These are phyloP conservation scores for Hibiscus syriacus DNA, from an alignment of 345 rosid species.

Conservation along the genomic window DNA sequence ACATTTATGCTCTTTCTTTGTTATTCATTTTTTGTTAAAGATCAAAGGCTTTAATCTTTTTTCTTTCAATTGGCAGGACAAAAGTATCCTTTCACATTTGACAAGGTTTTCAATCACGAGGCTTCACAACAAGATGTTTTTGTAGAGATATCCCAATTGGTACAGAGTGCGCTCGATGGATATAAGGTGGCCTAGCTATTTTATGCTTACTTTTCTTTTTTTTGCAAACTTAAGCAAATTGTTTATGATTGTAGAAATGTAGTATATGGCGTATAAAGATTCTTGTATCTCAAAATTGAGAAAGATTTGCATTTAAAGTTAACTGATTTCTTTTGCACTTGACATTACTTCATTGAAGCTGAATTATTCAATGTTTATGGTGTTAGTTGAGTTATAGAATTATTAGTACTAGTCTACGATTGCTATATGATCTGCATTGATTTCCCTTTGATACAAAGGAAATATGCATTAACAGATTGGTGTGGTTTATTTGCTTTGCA, in stretches of 20 bases:
- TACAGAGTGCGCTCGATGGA: constrained; percentile 96
- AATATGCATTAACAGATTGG: background rate
- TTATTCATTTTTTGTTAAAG: background rate
- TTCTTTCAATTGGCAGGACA: constrained; percentile 40
- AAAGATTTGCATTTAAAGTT: background rate
- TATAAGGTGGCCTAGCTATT: constrained; percentile 52
- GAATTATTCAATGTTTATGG: background rate
- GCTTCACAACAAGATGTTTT: constrained; percentile 87
- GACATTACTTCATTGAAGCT: background rate
- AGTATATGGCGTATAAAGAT: background rate
- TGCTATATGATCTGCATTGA: background rate
- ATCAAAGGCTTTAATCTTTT: background rate
- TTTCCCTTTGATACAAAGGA: background rate
- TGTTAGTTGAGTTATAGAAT: background rate
- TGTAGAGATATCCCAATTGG: constrained; percentile 83
- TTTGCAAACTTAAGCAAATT: background rate
- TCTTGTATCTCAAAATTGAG: background rate
- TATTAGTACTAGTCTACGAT: background rate
- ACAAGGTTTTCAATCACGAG: constrained; percentile 79
- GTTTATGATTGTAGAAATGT: background rate
- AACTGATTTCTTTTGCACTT: background rate
- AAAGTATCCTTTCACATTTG: constrained; percentile 79
- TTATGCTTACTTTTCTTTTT: background rate
- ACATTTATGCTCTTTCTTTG: background rate
- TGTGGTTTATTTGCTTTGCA: constrained; percentile 17